phyloP scores from a whole-genome alignment of 2,329 filamentous ascomycete genomes.

The Pestalotiopsis sp. region DNA sequence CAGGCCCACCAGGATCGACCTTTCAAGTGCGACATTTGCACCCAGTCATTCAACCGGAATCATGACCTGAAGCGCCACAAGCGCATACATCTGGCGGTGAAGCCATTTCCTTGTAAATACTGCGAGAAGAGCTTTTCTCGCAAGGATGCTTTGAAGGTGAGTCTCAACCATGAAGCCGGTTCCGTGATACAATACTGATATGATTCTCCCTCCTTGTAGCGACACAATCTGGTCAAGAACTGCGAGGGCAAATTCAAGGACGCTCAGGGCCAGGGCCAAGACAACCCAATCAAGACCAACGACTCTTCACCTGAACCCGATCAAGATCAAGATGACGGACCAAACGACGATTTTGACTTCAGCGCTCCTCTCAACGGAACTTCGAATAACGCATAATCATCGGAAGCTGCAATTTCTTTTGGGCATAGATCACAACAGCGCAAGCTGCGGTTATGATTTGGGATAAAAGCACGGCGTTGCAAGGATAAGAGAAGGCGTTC shows the following conservation, averaged over 20 bases:
- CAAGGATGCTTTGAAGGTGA: constrained; percentile 95
- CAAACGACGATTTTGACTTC: too few relatives aligned
- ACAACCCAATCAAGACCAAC: background rate
- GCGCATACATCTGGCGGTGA: constrained; percentile 90
- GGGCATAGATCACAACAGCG: too few relatives aligned
- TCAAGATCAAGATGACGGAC: too few relatives aligned
- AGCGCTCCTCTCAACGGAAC: too few relatives aligned
- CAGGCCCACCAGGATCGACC: constrained; percentile 70
- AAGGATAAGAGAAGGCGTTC: too few relatives aligned
- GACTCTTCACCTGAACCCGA: too few relatives aligned
- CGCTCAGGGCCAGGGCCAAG: background rate
- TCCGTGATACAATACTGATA: background rate
- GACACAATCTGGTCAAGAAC: background rate
- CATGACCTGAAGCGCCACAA: constrained; percentile 97
- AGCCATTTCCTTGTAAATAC: constrained; percentile 88
- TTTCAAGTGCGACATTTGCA: constrained; percentile 92
- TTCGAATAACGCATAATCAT: too few relatives aligned
- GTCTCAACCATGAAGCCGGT: constrained; percentile 26
- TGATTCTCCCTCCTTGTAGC: background rate
- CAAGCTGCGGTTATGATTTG: too few relatives aligned
- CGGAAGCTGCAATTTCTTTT: too few relatives aligned
- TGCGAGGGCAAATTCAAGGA: background rate
- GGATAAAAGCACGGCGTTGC: too few relatives aligned
- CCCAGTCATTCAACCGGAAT: constrained; percentile 93
- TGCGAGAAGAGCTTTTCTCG: constrained; percentile 97